Evolutionary conservation across 2,329 filamentous ascomycete genomes (phyloP), one percentile per base, ranked within the genome.

Genomic region (Botrytis sinoallii): DNA sequence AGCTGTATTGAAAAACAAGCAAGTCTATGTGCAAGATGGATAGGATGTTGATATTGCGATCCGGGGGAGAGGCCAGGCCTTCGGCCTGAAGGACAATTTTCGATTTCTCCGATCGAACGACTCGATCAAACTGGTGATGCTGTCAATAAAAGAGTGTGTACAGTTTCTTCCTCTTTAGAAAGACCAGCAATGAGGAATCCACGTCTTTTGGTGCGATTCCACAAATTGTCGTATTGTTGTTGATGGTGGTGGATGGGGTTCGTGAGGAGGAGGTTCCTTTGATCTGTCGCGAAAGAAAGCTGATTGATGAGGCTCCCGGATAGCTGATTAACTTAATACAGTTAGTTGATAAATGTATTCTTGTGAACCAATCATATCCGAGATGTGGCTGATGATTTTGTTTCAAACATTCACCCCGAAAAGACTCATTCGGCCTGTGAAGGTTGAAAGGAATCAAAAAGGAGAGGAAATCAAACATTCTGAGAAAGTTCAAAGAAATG

Each of bases 131-230:
- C 75, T 74, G 73, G 75, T 71, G 73, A 69, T 55, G 75, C 76
- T 40, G 74, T 70, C 63, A 74, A 63, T 63, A 74, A 79, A 80
- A 70, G 77, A 79, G 74, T 76, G 78, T 78, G 70, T 48, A 67
- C 73, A 74, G 71, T 71, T 76, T 81, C 79, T 80, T 80, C 74
- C 78, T 77, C 75, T 74, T 52, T 73, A 78, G 79, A 80, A 81
- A 81, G 78, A 77, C 76, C 71, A 75, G 75, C 75, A 52, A 70
- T 74, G 74, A 76, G 79, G 79, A 80, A 81, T 79, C 76, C 80
- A 80, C 81, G 80, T 77, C 78, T 72, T 52, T 71, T 77, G 77
- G 80, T 78, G 81, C 80, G 76, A 80, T 80, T 79, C 81, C 80
- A 68, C 64, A 68, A 68, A 74, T 74, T 73, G 74, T 73, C 61